Conservation (phyloP, 2,329 filamentous ascomycete genomes). For the Cladosporium sp. region DNA sequence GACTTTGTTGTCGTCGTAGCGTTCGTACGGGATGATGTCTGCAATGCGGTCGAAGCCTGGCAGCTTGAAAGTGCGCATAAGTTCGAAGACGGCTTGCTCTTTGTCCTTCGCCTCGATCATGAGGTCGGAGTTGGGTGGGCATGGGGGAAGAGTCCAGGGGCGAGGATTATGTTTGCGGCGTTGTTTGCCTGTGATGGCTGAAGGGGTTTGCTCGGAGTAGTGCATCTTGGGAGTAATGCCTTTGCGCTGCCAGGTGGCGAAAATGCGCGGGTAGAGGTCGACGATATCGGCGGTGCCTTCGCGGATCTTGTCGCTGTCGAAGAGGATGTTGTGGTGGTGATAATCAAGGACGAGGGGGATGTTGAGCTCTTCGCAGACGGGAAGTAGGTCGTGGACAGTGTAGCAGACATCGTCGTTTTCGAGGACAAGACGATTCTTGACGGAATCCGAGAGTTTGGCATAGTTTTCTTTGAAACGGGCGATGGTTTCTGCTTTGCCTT, state of each 20-base stretch:
- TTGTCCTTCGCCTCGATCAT: slow-evolving; percentile 99
- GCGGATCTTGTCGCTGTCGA: slow-evolving; percentile 66
- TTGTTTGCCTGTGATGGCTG: slow-evolving; percentile 73
- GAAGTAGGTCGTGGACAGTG: slow-evolving; percentile 86
- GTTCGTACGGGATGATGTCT: slow-evolving; percentile 71
- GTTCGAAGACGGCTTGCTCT: slow-evolving; percentile 90
- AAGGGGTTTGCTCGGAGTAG: slow-evolving; percentile 75
- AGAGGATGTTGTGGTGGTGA: slow-evolving; percentile 94
- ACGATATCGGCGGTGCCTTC: slow-evolving; percentile 84
- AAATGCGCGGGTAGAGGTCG: slow-evolving; percentile 69
- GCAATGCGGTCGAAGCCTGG: slow-evolving; percentile 73
- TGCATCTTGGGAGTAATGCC: slow-evolving; percentile 93
- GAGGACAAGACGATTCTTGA: slow-evolving; percentile 79
- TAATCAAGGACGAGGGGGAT: slow-evolving; percentile 90
- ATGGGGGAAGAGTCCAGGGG: slow-evolving; percentile 76
- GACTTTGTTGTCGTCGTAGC: slow-evolving; percentile 68
- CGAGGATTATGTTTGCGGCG: slow-evolving; percentile 81
- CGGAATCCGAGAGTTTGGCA: slow-evolving; percentile 56
- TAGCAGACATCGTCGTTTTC: slow-evolving; percentile 94
- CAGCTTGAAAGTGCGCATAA: slow-evolving; percentile 84
- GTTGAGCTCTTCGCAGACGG: slow-evolving; percentile 87
- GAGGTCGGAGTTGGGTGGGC: slow-evolving; percentile 78
- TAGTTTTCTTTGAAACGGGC: slow-evolving; percentile 77
- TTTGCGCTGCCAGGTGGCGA: slow-evolving; percentile 78
- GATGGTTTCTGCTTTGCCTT: slow-evolving; percentile 76